Conservation (phyloP, 805 yeast genomes). For the Candida adriatica region DNA sequence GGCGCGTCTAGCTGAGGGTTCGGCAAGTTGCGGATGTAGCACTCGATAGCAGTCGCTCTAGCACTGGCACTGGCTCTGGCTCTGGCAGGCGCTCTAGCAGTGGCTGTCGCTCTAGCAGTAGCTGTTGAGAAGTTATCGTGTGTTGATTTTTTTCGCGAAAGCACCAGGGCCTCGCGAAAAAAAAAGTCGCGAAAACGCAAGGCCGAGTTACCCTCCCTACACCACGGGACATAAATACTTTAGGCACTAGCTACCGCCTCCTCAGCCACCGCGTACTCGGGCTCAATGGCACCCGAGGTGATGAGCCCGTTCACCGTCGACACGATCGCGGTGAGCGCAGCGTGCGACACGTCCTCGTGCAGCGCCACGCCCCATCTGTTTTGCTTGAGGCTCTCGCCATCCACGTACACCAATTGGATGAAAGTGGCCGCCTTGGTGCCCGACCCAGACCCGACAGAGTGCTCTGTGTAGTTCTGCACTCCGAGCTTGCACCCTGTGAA, state of each 20-base stretch:
- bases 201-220: background rate
- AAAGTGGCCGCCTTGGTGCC: slow-evolving; percentile 70
- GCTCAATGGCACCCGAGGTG: slow-evolving; percentile 16
- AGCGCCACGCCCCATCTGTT: slow-evolving; percentile 87
- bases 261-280: slow-evolving; percentile 8
- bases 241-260: slow-evolving; percentile 13
- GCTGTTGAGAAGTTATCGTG: background rate
- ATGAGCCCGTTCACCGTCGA: slow-evolving; percentile 49
- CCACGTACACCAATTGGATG: slow-evolving; percentile 49
- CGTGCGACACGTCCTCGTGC: slow-evolving; percentile 82
- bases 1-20: no score
- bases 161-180: background rate
- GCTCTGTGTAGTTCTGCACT: slow-evolving; percentile 64
- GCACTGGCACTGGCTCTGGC: no score
- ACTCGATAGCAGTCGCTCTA: no score
- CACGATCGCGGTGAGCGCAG: slow-evolving; percentile 64
- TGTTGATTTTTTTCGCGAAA: background rate
- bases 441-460: slow-evolving; percentile 66
- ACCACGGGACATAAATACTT: background rate
- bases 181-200: background rate
- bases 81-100: no score
- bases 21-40: no score
- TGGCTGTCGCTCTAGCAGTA: no score
- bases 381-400: slow-evolving; percentile 34
- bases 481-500: slow-evolving; percentile 47